Evolutionary conservation across 176 grass and related monocot genomes (phyloP), one percentile per base, ranked within the genome.

Genomic region (Melocanna baccifera): DNA sequence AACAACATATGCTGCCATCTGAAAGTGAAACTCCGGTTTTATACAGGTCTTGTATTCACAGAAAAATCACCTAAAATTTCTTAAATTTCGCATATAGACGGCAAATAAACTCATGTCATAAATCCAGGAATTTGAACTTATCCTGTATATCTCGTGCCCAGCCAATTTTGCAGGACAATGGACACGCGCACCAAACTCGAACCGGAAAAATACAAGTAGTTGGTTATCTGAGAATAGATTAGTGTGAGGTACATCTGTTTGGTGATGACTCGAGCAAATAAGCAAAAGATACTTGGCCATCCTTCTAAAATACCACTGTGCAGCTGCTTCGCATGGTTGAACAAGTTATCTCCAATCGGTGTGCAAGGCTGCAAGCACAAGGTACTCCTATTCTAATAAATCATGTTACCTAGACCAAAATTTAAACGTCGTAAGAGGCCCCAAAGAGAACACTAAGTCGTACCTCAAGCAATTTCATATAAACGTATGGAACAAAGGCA

Each of bases 261-360:
- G 84, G 84, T 79, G 88, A 73, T 58, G 79, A 52, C 80, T 83
- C 83, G 41, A 61, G 67, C 74, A 87, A 15, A 59, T 66, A 20
- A 83, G 73, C 88, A 87, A 87, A 87, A 61, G 66, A 87, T 90
- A 15, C 73, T 79, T 87, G 16, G 6, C 58, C 23, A 67, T 25
- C 73, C 26, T 77, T 83, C 15, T 48, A 78, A 70, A 90, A 48
- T 73, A 71, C 19, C 65, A 78, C 15, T 55, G 11, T 86, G 56
- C 58, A 78, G 84, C 74, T 53, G 79, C 58, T 68, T 87, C 4
- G 16, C 73, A 78, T 51, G 23, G 78, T 6, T 6, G n/a, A 34
- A 72, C 84, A 90, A 82, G 88, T 83, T 78, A 83, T 47, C 66
- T 86, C 67, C 28, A 40, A 46, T 69, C 36, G 73, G 26, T 73